These are phyloP conservation scores for Sphaerulina populicola DNA, from an alignment of 2,329 filamentous ascomycete genomes.

Conservation along the genomic window DNA sequence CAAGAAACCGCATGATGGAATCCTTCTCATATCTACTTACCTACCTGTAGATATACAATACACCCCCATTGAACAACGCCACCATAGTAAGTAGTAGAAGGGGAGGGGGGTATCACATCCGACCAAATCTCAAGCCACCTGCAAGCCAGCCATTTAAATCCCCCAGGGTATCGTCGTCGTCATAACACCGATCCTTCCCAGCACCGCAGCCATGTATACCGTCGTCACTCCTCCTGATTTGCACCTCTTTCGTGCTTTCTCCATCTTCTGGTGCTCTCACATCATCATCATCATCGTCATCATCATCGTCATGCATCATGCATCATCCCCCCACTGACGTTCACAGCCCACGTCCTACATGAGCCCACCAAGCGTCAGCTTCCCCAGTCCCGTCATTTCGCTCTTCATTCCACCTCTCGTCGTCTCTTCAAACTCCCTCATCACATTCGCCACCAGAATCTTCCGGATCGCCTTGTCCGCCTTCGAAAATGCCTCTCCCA, in stretches of 20 bases:
- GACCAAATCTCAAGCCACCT: not conserved
- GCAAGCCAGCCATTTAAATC: not conserved
- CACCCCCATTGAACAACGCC: not conserved
- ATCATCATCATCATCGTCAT: not conserved
- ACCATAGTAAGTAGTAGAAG: not conserved
- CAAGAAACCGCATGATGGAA: too few relatives aligned
- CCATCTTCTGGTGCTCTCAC: not conserved
- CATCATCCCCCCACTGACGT: not conserved
- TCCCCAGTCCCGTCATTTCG: constrained; percentile 77
- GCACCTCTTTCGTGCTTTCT: not conserved
- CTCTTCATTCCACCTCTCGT: constrained; percentile 66
- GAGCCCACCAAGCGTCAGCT: constrained; percentile 79
- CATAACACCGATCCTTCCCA: not conserved
- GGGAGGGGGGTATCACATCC: not conserved
- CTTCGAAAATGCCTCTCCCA: constrained; percentile 84
- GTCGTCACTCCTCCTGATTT: too few relatives aligned
- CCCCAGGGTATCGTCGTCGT: not conserved
- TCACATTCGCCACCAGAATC: constrained; percentile 74
- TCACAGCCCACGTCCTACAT: constrained; percentile 44
- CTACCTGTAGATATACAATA: not conserved
- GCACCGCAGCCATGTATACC: not conserved
- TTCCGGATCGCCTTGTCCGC: constrained; percentile 79
- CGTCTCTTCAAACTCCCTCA: constrained; percentile 87
- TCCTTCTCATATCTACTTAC: too few relatives aligned
- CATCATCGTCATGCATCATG: too few relatives aligned